These are phyloP conservation scores for Trametes coccinea DNA, from an alignment of 768 basidiomycete species.

Conservation along the genomic window DNA sequence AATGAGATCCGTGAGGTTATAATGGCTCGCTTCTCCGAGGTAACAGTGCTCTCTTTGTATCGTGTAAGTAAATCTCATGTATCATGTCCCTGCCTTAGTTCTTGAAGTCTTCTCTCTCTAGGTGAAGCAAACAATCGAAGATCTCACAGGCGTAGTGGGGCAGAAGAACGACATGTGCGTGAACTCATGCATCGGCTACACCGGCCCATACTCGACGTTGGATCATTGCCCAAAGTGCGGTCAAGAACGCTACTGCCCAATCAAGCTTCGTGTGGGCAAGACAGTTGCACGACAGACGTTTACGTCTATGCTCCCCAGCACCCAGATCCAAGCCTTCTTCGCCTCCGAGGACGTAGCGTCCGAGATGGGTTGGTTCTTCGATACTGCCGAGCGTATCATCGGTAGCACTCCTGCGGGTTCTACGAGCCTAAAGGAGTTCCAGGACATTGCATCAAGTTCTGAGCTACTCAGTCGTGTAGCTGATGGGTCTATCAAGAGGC, in stretches of 20 bases:
- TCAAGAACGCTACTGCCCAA: background rate
- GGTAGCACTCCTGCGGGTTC: background rate
- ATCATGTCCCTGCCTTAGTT: background rate
- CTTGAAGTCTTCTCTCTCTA: background rate
- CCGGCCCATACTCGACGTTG: background rate
- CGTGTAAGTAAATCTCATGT: background rate
- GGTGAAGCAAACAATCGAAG: background rate
- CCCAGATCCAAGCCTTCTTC: background rate
- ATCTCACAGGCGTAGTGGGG: background rate
- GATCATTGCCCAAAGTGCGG: background rate
- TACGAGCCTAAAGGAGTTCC: background rate
- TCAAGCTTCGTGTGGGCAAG: background rate
- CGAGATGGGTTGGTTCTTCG: slow-evolving; percentile 33
- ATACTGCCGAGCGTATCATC: background rate
- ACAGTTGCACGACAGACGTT: background rate
- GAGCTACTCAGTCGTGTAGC: slow-evolving; percentile 33
- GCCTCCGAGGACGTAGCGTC: background rate
- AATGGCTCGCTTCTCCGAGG: background rate
- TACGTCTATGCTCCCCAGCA: background rate
- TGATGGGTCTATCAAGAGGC: slow-evolving; percentile 26
- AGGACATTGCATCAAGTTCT: background rate
- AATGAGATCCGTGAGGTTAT: background rate
- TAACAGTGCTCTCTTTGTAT: background rate
- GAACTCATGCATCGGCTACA: background rate
- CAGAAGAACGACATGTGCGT: slow-evolving; percentile 2